Evolutionary conservation across 768 basidiomycete genomes (phyloP).

Genomic region (Calocybe cyanea): DNA sequence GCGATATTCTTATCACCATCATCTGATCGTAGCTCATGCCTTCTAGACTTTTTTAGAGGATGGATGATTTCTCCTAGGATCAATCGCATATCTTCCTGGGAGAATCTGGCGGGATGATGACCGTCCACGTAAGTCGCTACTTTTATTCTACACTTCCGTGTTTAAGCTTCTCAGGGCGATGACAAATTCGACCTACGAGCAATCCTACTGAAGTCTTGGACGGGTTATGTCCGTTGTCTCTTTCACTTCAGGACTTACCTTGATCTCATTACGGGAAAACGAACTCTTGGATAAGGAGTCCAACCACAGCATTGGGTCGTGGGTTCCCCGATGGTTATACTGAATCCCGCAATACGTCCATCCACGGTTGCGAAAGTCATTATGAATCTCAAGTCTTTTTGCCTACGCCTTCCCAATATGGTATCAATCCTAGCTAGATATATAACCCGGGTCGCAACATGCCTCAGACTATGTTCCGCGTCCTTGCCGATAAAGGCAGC

Average conservation of each 20-base stretch:
- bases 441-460: slow-evolving; percentile 79
- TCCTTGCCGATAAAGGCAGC: slow-evolving; percentile 18
- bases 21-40: slow-evolving; percentile 92
- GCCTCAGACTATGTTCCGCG: slow-evolving; percentile 47
- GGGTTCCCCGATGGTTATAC: slow-evolving; percentile 84
- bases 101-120: slow-evolving; percentile 92
- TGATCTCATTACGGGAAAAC: slow-evolving; percentile 58
- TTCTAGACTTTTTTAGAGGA: slow-evolving; percentile 91
- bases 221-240: slow-evolving; percentile 68
- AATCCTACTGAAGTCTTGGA: slow-evolving; percentile 97
- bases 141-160: background rate
- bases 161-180: slow-evolving; percentile 63
- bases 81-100: slow-evolving; percentile 88
- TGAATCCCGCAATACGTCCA: slow-evolving; percentile 72
- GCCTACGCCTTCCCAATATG: slow-evolving; percentile 68
- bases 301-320: slow-evolving; percentile 91
- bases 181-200: slow-evolving; percentile 93
- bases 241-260: background rate
- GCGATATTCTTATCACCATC: slow-evolving; percentile 92
- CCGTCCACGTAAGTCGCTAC: slow-evolving; percentile 73
- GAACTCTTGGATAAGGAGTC: slow-evolving; percentile 98
- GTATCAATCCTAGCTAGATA: slow-evolving; percentile 57
- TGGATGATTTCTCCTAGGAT: too few species aligned
- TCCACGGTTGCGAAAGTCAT: slow-evolving; percentile 85
- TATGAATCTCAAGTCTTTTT: slow-evolving; percentile 78